Base-by-base conservation (phyloP, 1,284 basidiomycete species). In the Ustilago shanxiensis region DNA sequence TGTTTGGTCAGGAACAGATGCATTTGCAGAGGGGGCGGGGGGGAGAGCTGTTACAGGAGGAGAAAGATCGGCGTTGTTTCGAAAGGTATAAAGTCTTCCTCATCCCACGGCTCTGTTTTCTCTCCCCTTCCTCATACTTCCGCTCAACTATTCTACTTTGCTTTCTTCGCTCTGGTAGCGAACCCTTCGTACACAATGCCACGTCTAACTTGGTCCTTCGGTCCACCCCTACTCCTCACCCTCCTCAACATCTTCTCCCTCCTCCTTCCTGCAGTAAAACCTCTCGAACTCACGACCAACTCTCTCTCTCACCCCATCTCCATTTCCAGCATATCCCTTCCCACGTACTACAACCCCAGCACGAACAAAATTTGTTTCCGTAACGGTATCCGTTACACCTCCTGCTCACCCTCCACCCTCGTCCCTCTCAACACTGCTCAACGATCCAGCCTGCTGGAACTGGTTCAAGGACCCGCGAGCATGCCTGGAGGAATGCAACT, bases 111-210 rank as follows among this genome's bases (percentile, higher is more conserved):
- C 6, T 28, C 6, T 49, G 6, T 24, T n/a, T 11, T 49, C 47
- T 28, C 28, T 16, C 14, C 47, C 13, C 20, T 7, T 47, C 47
- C 47, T 5, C 47, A 49, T 14, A 33, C 18, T 24, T n/a, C 22
- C n/a, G 3, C 22, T n/a, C 6, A 22, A n/a, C 26, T 28, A 4
- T 26, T 28, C 14, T 31, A 33, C 28, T 33, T 47, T 29, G 9
- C 26, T n/a, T 14, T n/a, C 26, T n/a, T 22, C 39, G 65, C 65
- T 61, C 65, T 61, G 59, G 65, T 47, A 67, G 65, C 65, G 47
- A 20, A 13, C 26, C 3, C 24, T 26, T 26, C 14, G 26, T 5
- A 4, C 35, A 37, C 35, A 2, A 58, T 59, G 63, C 20, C 18
- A 54, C 39, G 18, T 3, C 10, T 22, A 14, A 14, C 1, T 11